These are phyloP conservation scores for Mortierella sp. DNA, from an alignment of 371 early-diverging fungal genomes.

Conservation along the genomic window DNA sequence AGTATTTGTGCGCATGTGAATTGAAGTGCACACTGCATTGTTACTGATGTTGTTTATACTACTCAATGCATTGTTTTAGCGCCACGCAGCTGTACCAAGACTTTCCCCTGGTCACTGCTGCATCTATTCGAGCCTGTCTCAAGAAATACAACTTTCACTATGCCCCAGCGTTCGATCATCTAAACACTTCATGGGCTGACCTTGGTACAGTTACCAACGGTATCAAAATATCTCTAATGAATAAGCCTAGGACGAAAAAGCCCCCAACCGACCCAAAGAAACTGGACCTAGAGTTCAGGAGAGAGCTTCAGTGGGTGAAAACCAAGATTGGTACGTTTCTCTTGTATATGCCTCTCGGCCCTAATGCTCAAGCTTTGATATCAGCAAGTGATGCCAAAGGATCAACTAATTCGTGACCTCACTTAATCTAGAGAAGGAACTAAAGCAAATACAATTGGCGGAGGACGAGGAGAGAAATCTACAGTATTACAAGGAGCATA, in stretches of 20 bases:
- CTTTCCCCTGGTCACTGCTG: slow-evolving; percentile 34
- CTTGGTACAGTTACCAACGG: neutral
- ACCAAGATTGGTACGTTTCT: slow-evolving; percentile 31
- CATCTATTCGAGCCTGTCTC: slow-evolving; percentile 35
- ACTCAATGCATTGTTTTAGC: slow-evolving; percentile 7
- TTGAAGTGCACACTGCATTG: neutral
- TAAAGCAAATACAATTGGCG: slow-evolving; percentile 17
- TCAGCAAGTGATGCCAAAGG: neutral
- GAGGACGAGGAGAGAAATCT: slow-evolving; percentile 39
- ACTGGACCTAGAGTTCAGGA: slow-evolving; percentile 33
- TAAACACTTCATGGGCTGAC: slow-evolving; percentile 16
- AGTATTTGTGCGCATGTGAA: neutral
- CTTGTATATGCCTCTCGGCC: no score
- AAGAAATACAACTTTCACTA: slow-evolving; percentile 29
- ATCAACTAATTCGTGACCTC: no score
- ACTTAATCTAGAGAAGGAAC: slow-evolving; percentile 19
- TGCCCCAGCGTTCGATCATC: slow-evolving; percentile 39
- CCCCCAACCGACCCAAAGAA: neutral
- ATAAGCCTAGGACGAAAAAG: slow-evolving; percentile 10
- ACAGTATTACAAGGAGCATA: slow-evolving; percentile 8
- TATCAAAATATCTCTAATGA: slow-evolving; percentile 3
- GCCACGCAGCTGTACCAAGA: slow-evolving; percentile 44
- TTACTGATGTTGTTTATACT: neutral
- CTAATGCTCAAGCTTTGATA: no score
- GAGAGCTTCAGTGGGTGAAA: slow-evolving; percentile 32